These are phyloP conservation scores for Geranium incanum DNA, from an alignment of 441 rosid genomes.

Conservation along the genomic window DNA sequence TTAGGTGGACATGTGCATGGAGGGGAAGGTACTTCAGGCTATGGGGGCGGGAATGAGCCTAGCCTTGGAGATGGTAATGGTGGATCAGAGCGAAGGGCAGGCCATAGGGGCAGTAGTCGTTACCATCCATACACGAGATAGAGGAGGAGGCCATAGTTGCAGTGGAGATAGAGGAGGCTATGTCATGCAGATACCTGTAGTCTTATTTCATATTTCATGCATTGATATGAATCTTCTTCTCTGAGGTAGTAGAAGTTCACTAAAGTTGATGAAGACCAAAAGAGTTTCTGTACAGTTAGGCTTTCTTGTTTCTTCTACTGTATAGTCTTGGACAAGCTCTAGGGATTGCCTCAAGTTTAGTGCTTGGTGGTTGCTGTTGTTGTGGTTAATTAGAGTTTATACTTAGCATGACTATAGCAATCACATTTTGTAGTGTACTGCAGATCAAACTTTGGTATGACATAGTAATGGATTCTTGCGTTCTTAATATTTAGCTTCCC, in stretches of 20 bases:
- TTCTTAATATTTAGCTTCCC: too few species aligned
- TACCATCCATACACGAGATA: slow-evolving; percentile 90
- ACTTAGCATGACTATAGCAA: slow-evolving; percentile 37
- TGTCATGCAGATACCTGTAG: slow-evolving; percentile 49
- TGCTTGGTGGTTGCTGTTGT: slow-evolving; percentile 21
- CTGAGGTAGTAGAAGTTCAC: slow-evolving; percentile 37
- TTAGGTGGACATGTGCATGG: too few species aligned
- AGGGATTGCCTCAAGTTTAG: slow-evolving; percentile 26
- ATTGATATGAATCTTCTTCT: slow-evolving; percentile 36
- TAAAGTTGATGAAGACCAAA: slow-evolving; percentile 40
- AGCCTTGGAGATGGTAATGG: slow-evolving; percentile 74
- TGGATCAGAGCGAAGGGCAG: slow-evolving; percentile 71
- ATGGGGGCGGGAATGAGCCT: slow-evolving; percentile 58
- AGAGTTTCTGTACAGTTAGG: slow-evolving; percentile 23
- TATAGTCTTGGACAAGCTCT: slow-evolving; percentile 27
- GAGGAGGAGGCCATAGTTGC: slow-evolving; percentile 28
- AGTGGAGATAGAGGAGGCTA: slow-evolving; percentile 38
- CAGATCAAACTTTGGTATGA: neutral
- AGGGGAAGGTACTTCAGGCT: too few species aligned
- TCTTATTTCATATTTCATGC: slow-evolving; percentile 29
- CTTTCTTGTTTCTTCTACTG: slow-evolving; percentile 23
- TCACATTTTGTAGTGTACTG: slow-evolving; percentile 12
- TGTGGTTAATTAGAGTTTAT: slow-evolving; percentile 17
- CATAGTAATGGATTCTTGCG: neutral
- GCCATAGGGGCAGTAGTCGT: slow-evolving; percentile 86